phyloP scores from a whole-genome alignment of 306 rosid species.

The Cucumis cinereus region DNA sequence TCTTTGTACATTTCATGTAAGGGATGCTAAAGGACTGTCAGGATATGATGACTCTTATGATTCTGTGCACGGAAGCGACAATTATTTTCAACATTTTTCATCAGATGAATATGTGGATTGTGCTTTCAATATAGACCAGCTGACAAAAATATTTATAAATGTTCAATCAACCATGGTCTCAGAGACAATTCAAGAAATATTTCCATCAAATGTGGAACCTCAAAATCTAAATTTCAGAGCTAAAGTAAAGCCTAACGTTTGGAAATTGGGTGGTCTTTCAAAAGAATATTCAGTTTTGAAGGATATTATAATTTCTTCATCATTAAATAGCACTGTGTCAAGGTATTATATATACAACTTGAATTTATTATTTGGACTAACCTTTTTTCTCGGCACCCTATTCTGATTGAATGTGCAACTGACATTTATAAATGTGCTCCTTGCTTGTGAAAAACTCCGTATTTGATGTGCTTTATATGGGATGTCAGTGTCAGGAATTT shows the following conservation, averaged over 20 bases:
- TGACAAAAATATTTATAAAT: conserved; percentile 44
- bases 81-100: conserved; percentile 24
- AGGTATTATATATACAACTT: conserved; percentile 36
- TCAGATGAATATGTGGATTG: conserved; percentile 14
- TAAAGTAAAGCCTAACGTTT: conserved; percentile 10
- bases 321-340: conserved; percentile 33
- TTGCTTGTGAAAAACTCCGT: neutral
- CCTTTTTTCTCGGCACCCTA: neutral
- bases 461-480: neutral
- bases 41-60: conserved; percentile 13
- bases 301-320: conserved; percentile 50
- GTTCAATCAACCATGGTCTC: conserved; percentile 31
- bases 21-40: conserved; percentile 30
- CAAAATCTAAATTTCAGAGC: conserved; percentile 21
- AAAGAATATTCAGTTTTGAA: conserved; percentile 57
- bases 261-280: conserved; percentile 71
- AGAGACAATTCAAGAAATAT: conserved; percentile 23
- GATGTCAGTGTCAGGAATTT: neutral
- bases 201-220: conserved; percentile 20
- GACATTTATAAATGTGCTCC: neutral
- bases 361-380: neutral
- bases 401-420: neutral
- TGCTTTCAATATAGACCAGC: conserved; percentile 37
- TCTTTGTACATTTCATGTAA: conserved; percentile 38
- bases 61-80: conserved; percentile 13